These are phyloP conservation scores for Geopyxis carbonaria DNA, from an alignment of 495 filamentous ascomycete species.

Conservation along the genomic window DNA sequence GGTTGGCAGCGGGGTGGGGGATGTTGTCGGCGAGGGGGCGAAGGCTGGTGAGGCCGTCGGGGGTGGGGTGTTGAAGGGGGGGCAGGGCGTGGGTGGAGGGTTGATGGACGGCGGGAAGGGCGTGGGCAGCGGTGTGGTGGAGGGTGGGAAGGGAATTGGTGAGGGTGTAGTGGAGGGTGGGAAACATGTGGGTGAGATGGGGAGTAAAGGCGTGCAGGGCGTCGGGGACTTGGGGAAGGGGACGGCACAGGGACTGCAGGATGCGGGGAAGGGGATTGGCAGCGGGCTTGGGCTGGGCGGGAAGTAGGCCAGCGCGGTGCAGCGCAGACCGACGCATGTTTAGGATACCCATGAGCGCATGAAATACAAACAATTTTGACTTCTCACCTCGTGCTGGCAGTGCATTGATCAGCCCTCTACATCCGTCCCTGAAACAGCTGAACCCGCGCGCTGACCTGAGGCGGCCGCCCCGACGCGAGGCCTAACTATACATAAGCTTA, in stretches of 20 bases:
- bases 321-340: no score
- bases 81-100: constrained; percentile 1
- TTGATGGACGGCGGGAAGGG: neutral
- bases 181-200: neutral
- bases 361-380: neutral
- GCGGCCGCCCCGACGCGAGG: no score
- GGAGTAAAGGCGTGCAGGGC: neutral
- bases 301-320: no score
- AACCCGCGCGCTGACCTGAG: no score
- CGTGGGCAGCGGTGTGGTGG: neutral
- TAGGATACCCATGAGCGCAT: neutral
- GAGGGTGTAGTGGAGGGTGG: neutral
- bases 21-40: neutral
- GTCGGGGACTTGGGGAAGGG: neutral
- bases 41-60: neutral
- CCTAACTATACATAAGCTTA: no score
- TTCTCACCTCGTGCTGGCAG: neutral
- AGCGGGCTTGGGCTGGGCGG: neutral
- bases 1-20: neutral
- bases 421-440: no score
- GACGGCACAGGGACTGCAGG: neutral
- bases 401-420: no score
- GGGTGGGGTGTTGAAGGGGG: neutral
- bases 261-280: neutral
- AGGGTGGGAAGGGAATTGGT: neutral